Evolutionary conservation across 495 filamentous ascomycete genomes (phyloP).

Genomic region (Penicillium lagena): DNA sequence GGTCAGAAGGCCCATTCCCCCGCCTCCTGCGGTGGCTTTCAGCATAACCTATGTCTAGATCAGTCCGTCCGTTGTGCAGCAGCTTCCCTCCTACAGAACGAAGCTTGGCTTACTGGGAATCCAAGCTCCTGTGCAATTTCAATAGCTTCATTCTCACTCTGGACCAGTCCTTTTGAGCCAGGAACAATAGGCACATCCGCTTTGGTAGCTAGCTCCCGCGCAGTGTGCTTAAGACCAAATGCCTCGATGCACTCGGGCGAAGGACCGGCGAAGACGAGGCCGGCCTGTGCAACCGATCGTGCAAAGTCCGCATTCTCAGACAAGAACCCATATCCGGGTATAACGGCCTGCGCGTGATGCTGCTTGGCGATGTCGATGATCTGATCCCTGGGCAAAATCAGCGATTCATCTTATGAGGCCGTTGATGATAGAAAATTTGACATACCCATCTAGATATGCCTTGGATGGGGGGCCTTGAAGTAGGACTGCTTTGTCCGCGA

Average conservation of each 20-base stretch:
- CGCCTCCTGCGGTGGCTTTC: constrained; percentile 53
- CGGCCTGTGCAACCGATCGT: constrained; percentile 33
- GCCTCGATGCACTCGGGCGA: constrained; percentile 43
- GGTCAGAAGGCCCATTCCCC: constrained; percentile 50
- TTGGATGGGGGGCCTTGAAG: constrained; percentile 38
- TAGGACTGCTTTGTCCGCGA: constrained; percentile 45
- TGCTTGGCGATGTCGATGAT: constrained; percentile 44
- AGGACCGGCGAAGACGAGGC: constrained; percentile 50
- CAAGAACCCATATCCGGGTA: constrained; percentile 54
- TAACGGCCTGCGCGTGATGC: constrained; percentile 39
- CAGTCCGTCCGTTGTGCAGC: background rate
- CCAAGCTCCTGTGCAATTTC: constrained; percentile 35
- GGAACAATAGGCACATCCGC: constrained; percentile 50
- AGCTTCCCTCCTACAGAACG: too few relatives aligned
- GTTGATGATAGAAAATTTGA: background rate
- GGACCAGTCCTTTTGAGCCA: constrained; percentile 41
- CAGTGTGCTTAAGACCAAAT: constrained; percentile 54
- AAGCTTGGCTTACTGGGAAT: constrained; percentile 30
- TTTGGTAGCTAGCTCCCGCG: constrained; percentile 41
- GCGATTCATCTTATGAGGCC: background rate
- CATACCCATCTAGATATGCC: constrained; percentile 41
- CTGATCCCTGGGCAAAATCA: constrained; percentile 20
- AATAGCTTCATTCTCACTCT: constrained; percentile 39
- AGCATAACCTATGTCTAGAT: constrained; percentile 36
- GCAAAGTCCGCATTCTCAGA: constrained; percentile 56